Evolutionary conservation across 1,139 yeast genomes (phyloP), one percentile per base, ranked within the genome.

Genomic region (Blastobotrys arbuscula): DNA sequence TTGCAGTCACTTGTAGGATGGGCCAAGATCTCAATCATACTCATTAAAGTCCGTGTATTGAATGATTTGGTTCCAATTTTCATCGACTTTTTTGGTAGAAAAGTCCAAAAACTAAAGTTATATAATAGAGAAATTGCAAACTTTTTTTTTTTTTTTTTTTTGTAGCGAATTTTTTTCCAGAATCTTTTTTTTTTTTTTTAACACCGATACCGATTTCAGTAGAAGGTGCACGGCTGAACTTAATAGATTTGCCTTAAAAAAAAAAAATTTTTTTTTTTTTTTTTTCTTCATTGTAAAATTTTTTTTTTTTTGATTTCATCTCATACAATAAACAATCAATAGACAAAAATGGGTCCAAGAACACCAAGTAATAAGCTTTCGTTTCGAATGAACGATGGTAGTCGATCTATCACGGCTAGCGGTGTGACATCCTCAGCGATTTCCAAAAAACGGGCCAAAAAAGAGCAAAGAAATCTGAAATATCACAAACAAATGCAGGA

Each of bases 381-480:
- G 15, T 20, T 20, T 19, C 38, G 39, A 15, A 43, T 43, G 41
- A 13, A 34, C 10, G 23, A 35, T 18, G 45, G 42, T 19, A 68
- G 72, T 38, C 78, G 81, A 18, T 76, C 75, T 59, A 82, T 75
- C 64, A 74, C 87, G 65, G 75, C 80, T 2, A 70, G 74, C 23
- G 76, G 84, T 61, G 74, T 75, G 45, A 75, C 60, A 26, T 50
- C 50, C 30, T 52, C 49, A n/a, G 44, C 46, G 12, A 71, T 87
- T 50, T 83, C 95, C 33, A 86, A 82, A 59, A 89, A 89, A 71
- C 81, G 86, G 68, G 82, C 87, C 42, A 78, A 82, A 72, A 89
- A 89, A 71, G 76, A 86, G 58, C 87, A 81, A 57, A 81, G 96
- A 74, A 86, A 85, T 64, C 74, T 79, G 62, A 82, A 80, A 62